Conservation (phyloP, 1,284 basidiomycete species). For the Xerocomus alliaceus region DNA sequence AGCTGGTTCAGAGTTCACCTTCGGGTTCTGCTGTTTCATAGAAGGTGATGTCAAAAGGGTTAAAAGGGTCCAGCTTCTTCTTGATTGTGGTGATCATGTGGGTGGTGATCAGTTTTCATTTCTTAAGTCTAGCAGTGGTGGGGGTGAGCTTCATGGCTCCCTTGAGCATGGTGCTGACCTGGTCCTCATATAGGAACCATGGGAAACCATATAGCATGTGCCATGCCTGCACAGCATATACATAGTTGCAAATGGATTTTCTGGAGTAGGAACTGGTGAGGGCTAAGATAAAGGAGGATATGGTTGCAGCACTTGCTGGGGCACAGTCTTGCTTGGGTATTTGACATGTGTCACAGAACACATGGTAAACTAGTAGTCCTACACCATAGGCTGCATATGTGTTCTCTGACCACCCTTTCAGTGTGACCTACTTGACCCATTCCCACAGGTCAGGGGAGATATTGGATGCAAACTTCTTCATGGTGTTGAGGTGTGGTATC, state of each 20-base stretch:
- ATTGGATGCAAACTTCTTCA: no score
- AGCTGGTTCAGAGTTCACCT: background rate
- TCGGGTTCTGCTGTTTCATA: background rate
- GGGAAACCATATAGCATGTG: background rate
- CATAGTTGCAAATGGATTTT: background rate
- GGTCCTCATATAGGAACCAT: background rate
- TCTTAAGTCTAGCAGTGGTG: background rate
- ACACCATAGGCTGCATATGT: background rate
- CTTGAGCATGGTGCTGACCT: background rate
- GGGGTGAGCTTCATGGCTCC: background rate
- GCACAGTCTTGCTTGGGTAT: background rate
- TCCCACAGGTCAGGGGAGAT: background rate
- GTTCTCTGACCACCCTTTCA: background rate
- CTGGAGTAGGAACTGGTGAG: background rate
- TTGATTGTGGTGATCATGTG: background rate
- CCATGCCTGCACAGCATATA: background rate
- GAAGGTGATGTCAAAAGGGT: background rate
- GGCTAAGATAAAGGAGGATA: background rate
- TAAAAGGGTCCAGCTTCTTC: background rate
- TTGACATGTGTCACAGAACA: background rate
- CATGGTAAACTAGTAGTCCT: background rate
- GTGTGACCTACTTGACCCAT: background rate
- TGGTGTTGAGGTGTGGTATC: no score
- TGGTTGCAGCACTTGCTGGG: rapidly evolving
- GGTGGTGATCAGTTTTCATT: background rate